Percentiles rank a stretch among this genome's conserved stretches.
phyloP scores from a whole-genome alignment of 805 yeast genomes.

The Yamadazyma paraphyllophila region DNA sequence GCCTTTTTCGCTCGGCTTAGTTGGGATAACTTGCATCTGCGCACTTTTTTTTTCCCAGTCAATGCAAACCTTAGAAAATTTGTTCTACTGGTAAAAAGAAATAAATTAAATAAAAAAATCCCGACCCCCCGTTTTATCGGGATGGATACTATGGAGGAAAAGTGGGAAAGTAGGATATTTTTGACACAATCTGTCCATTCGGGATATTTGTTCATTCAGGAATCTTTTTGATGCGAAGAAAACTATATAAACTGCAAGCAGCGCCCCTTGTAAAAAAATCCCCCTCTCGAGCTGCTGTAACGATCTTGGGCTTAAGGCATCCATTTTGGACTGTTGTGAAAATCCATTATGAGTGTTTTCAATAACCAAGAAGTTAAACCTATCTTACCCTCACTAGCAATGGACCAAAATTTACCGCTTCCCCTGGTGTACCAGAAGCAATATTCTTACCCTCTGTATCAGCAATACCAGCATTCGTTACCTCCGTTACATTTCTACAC shows the following conservation, averaged over 20 bases:
- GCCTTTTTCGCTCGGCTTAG: background rate
- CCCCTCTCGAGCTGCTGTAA: background rate
- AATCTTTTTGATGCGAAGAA: background rate
- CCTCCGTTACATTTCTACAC: conserved; percentile 15
- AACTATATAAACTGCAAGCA: background rate
- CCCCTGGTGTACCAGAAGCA: background rate
- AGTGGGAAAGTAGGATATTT: background rate
- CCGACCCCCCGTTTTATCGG: too few species aligned
- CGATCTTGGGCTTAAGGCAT: background rate
- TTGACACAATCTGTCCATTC: conserved; percentile 11
- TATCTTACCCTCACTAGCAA: conserved; percentile 12
- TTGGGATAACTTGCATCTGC: too few species aligned
- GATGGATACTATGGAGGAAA: too few species aligned
- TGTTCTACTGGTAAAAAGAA: too few species aligned
- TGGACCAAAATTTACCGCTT: background rate
- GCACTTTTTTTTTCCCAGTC: too few species aligned
- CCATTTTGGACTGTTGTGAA: background rate
- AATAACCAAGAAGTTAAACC: conserved; percentile 15
- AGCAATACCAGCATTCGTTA: conserved; percentile 4
- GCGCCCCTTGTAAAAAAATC: background rate
- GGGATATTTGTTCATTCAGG: conserved; percentile 1
- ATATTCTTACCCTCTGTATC: background rate
- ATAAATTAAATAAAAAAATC: too few species aligned
- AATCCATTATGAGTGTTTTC: conserved; percentile 6
- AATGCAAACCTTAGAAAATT: too few species aligned